Conservation (phyloP, 2,329 filamentous ascomycete species). For the Aspergillus neotritici region DNA sequence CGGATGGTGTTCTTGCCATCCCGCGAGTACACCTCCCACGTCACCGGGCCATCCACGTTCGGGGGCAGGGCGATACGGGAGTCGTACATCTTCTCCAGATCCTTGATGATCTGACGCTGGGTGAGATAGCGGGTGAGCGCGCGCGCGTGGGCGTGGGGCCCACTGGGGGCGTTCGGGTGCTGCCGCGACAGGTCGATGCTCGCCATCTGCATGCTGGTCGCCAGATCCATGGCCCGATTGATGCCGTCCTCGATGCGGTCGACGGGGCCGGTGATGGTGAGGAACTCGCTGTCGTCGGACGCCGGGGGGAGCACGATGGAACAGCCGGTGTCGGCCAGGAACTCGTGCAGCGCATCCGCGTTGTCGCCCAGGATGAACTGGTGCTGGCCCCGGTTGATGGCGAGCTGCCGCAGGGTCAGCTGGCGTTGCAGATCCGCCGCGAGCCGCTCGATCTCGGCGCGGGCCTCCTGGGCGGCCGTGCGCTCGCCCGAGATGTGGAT, state of each 20-base stretch:
- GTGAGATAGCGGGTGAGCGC: slow-evolving; percentile 84
- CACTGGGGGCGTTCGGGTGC: slow-evolving; percentile 66
- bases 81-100: slow-evolving; percentile 72
- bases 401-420: slow-evolving; percentile 69
- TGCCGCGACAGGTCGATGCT: slow-evolving; percentile 77
- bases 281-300: slow-evolving; percentile 71
- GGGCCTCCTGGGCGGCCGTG: slow-evolving; percentile 69
- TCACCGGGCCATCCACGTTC: slow-evolving; percentile 59
- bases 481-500: slow-evolving; percentile 87
- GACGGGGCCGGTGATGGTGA: slow-evolving; percentile 77
- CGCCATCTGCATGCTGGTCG: slow-evolving; percentile 77
- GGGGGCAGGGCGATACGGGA: slow-evolving; percentile 82
- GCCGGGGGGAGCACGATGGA: slow-evolving; percentile 73
- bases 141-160: slow-evolving; percentile 71
- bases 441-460: slow-evolving; percentile 72
- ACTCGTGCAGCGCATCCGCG: slow-evolving; percentile 73
- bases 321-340: slow-evolving; percentile 86
- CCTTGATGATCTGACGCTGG: slow-evolving; percentile 72
- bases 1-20: slow-evolving; percentile 69
- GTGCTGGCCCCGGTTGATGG: slow-evolving; percentile 80
- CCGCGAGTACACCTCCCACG: slow-evolving; percentile 83
- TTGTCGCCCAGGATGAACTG: slow-evolving; percentile 90
- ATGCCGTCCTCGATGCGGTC: slow-evolving; percentile 68
- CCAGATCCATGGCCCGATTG: slow-evolving; percentile 81
- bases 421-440: slow-evolving; percentile 70